Evolutionary conservation across 306 rosid species (phyloP), one percentile per base, ranked within the genome.

Genomic region (Lathyrus tuberosus): DNA sequence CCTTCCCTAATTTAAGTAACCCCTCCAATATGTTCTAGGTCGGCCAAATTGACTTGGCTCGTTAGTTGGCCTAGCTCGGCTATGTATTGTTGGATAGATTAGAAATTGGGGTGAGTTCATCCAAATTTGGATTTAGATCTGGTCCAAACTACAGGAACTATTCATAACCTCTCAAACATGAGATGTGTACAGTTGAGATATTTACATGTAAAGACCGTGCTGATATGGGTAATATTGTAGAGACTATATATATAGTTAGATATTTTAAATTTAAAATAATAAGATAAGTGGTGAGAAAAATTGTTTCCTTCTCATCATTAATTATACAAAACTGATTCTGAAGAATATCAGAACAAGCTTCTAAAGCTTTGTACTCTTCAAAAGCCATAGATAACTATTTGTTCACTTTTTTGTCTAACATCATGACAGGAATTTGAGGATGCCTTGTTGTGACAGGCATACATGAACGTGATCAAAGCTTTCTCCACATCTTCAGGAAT

Each of bases 401-500:
- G 57, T 8, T 12, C 76, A 3, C 41, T 65, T 16, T 49, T 62
- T 49, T 57, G 44, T 16, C 69, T 44, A 28, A 72, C 61, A 49
- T 5, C 48, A 61, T 37, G 24, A 22, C 62, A 70, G 10, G 71
- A 10, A 51, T 12, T 17, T 38, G 79, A 72, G 10, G 75, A 54
- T 17, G 77, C 73, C 31, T 54, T 48, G 4, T 49, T 28, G 65
- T 72, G 79, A 49, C 73, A 71, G 3, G 76, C 69, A 65, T 28
- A 43, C 67, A 75, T 22, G 35, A 58, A 71, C 59, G 80, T 42
- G 42, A 76, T 76, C 75, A 80, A 76, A 65, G 84, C 75, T 57
- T 71, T 71, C 67, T 80, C 84, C 17, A 77, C 62, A 28, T 81
- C 79, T 62, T 53, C 60, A 3, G 72, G 31, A 17, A 81, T 41